These are phyloP conservation scores for Raphanus raphanistrum DNA, from an alignment of 345 rosid genomes.

Conservation along the genomic window DNA sequence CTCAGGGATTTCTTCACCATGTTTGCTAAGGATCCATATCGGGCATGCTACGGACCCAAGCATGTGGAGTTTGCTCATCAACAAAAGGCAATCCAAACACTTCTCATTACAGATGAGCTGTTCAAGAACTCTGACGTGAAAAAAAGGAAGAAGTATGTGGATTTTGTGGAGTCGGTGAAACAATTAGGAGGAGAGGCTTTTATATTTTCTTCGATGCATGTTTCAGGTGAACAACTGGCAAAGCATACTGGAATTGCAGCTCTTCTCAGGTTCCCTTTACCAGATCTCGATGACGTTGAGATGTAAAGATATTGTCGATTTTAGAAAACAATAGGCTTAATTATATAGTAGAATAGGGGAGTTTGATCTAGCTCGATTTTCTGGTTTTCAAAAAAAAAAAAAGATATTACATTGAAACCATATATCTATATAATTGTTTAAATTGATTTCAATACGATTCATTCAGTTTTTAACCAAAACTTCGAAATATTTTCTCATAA, in stretches of 20 bases:
- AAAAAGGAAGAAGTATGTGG: slow-evolving; percentile 63
- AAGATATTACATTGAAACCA: too few relatives aligned
- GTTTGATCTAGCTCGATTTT: neutral
- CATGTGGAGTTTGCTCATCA: slow-evolving; percentile 97
- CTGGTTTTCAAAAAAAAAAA: neutral
- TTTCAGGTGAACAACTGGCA: neutral
- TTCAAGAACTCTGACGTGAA: slow-evolving; percentile 71
- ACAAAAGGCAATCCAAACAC: slow-evolving; percentile 89
- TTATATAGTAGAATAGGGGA: too few relatives aligned
- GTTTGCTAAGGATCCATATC: slow-evolving; percentile 62
- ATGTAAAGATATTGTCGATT: neutral
- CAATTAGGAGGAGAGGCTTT: slow-evolving; percentile 61
- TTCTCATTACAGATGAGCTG: slow-evolving; percentile 80
- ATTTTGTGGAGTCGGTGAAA: slow-evolving; percentile 75
- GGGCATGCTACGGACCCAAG: slow-evolving; percentile 95
- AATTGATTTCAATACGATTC: too few relatives aligned
- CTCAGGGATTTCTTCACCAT: slow-evolving; percentile 78
- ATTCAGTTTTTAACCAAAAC: too few relatives aligned
- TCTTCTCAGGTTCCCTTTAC: neutral
- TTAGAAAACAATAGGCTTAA: neutral
- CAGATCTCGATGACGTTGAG: neutral
- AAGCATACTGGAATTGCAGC: neutral
- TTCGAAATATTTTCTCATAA: too few relatives aligned
- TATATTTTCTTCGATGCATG: neutral
- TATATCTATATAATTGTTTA: too few relatives aligned